These are phyloP conservation scores for Mortierella sp. DNA, from an alignment of 371 early-diverging fungal species.

Conservation along the genomic window DNA sequence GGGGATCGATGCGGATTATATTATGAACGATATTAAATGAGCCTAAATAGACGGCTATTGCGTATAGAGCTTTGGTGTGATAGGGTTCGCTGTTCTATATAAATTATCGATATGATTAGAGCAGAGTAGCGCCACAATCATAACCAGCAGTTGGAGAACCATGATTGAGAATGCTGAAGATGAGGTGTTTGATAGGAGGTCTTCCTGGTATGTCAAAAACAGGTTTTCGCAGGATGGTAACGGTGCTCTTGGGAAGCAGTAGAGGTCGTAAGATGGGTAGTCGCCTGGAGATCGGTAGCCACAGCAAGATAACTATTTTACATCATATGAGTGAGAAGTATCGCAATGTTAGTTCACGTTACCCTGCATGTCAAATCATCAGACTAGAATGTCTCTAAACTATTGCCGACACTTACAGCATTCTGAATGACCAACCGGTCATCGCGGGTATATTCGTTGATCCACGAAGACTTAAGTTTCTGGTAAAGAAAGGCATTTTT, in stretches of 20 bases:
- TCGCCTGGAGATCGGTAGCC: conserved; percentile 68
- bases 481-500: conserved; percentile 28
- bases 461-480: conserved; percentile 48
- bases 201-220: conserved; percentile 62
- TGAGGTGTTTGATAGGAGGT: conserved; percentile 59
- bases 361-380: too few species aligned
- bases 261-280: conserved; percentile 67
- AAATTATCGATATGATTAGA: conserved; percentile 70
- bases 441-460: conserved; percentile 43
- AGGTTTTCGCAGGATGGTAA: conserved; percentile 66
- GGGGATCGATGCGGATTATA: neutral
- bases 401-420: conserved; percentile 29
- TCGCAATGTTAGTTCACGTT: neutral
- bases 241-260: conserved; percentile 70
- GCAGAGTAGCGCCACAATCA: conserved; percentile 66
- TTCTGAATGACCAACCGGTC: conserved; percentile 53
- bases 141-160: conserved; percentile 63
- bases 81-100: conserved; percentile 33
- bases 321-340: neutral
- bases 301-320: conserved; percentile 66
- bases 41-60: conserved; percentile 1
- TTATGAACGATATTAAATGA: neutral
- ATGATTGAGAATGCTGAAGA: conserved; percentile 65
- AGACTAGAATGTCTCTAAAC: neutral
- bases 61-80: conserved; percentile 38